These are phyloP conservation scores for Nemania sp. DNA, from an alignment of 2,329 filamentous ascomycete species.

Conservation along the genomic window DNA sequence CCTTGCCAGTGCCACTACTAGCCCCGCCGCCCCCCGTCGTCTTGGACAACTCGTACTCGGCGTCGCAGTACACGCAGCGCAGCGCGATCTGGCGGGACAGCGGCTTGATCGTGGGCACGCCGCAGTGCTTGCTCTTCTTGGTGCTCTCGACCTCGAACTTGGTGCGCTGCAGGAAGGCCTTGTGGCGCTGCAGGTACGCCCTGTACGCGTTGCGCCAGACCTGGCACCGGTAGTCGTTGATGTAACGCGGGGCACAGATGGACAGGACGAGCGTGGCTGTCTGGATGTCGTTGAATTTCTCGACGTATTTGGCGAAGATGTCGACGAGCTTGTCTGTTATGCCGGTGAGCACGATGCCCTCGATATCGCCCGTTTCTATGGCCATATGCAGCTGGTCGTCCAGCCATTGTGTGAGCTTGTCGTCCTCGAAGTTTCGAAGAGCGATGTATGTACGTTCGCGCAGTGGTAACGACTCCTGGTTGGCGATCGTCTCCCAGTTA, in stretches of 20 bases:
- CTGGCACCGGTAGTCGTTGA: constrained; percentile 79
- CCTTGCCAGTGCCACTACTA: too few relatives aligned
- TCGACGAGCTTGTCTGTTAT: constrained; percentile 79
- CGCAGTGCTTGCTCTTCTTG: constrained; percentile 73
- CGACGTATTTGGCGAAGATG: constrained; percentile 79
- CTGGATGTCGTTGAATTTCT: constrained; percentile 81
- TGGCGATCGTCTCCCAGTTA: constrained; percentile 79
- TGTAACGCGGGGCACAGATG: constrained; percentile 79
- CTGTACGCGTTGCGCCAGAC: constrained; percentile 80
- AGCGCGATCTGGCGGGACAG: constrained; percentile 78
- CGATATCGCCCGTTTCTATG: constrained; percentile 75
- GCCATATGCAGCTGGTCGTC: constrained; percentile 71
- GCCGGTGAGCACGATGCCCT: constrained; percentile 82
- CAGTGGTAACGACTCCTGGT: constrained; percentile 78
- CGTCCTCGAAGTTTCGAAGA: constrained; percentile 73
- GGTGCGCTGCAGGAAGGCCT: constrained; percentile 78
- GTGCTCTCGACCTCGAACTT: constrained; percentile 84
- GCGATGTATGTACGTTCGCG: constrained; percentile 81
- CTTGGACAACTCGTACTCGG: constrained; percentile 63
- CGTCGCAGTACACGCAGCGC: constrained; percentile 81
- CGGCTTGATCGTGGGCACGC: constrained; percentile 71
- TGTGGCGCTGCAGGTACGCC: constrained; percentile 78
- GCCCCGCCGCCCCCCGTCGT: constrained; percentile 30
- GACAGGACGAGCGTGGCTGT: constrained; percentile 81
- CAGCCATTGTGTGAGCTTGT: constrained; percentile 75